Conservation (phyloP, 1,284 basidiomycete genomes). For the Ceratobasidium sp. region DNA sequence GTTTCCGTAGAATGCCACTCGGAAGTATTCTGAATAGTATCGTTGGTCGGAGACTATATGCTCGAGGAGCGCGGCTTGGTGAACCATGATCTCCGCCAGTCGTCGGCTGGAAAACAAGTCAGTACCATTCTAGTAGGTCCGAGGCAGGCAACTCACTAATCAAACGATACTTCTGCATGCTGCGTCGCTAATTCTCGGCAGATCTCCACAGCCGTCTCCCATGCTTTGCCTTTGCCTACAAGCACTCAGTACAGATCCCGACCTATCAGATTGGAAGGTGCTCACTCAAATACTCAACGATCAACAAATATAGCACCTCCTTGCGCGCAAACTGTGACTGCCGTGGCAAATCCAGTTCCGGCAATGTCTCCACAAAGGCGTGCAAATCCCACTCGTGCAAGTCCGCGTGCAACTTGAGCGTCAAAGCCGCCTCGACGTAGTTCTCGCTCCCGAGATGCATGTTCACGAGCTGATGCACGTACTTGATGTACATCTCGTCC, state of each 20-base stretch:
- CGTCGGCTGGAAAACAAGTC: slow-evolving; percentile 61
- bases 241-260: slow-evolving; percentile 5
- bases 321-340: slow-evolving; percentile 95
- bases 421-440: slow-evolving; percentile 90
- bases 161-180: slow-evolving; percentile 85
- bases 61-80: slow-evolving; percentile 83
- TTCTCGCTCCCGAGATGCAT: slow-evolving; percentile 88
- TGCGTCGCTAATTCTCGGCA: slow-evolving; percentile 88
- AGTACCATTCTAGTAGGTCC: background rate
- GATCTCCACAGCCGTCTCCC: slow-evolving; percentile 92
- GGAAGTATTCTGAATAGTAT: slow-evolving; percentile 90
- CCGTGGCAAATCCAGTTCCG: slow-evolving; percentile 83
- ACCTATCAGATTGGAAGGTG: background rate
- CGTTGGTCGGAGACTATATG: slow-evolving; percentile 83
- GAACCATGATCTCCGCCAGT: slow-evolving; percentile 81
- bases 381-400: slow-evolving; percentile 88
- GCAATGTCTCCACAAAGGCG: slow-evolving; percentile 81
- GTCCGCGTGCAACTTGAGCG: slow-evolving; percentile 91
- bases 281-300: slow-evolving; percentile 84
- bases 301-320: slow-evolving; percentile 85
- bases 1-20: slow-evolving; percentile 90
- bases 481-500: slow-evolving; percentile 91
- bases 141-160: slow-evolving; percentile 69
- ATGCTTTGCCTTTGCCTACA: slow-evolving; percentile 90
- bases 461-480: slow-evolving; percentile 91